Base-by-base conservation (phyloP, 2,329 filamentous ascomycete genomes). In the Diaporthe sp. region DNA sequence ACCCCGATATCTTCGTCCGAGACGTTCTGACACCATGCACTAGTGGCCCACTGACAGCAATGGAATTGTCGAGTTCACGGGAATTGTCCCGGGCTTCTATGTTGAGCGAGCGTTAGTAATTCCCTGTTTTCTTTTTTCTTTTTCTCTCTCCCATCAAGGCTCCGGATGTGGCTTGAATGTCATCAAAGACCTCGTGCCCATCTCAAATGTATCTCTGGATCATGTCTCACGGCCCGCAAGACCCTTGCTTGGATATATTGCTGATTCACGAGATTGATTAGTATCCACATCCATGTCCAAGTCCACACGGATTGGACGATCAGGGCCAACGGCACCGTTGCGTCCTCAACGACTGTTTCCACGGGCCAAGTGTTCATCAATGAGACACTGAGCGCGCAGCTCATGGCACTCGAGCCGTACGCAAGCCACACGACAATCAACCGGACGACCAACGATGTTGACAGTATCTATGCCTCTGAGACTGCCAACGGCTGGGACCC, bases 361-460 rank as follows among this genome's bases (percentile, higher is more conserved):
- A 82, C 81, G 0, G 82, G 82, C 12, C 82, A 83, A 73, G 40
- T 83, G 13, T 83, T 79, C 74, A 79, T 83, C 22, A 77, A 79
- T 30, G 81, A 83, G 74, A 73, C 75, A 3, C 67, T 83, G 1
- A 78, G 77, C 22, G 54, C 80, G 68, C 77, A 81, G 75, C 79
- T 84, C 35, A 83, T 83, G 80, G 79, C 79, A 1, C 58, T 82
- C 7, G 78, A 83, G 72, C 82, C 82, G 2, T 84, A 84, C 55
- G 77, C 40, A 6, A 78, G 75, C 9, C 82, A 84, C 69, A 83
- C 80, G 1, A 28, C 80, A 72, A 83, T 84, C 54, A 80, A 84
- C 72, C 81, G 83, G 19, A 84, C 82, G 13, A 80, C 78, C 19
- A 84, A 84, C 72, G 77, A 52, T 8, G 9, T 42, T 30, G 80